Conservation (phyloP, 371 early-diverging fungal genomes). For the Actinomortierella wolfii region DNA sequence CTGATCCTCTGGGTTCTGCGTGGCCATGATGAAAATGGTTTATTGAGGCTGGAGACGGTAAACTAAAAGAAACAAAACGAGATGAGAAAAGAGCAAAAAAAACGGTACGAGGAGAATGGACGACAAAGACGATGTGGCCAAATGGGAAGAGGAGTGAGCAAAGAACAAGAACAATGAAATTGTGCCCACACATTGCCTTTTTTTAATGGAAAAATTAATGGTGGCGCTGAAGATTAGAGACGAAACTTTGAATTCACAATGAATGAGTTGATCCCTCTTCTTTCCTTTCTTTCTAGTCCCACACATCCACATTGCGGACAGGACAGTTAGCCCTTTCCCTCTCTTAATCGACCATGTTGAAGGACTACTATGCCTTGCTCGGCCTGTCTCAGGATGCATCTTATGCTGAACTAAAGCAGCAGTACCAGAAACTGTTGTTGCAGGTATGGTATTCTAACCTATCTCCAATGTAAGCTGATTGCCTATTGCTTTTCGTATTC, state of each 20-base stretch:
- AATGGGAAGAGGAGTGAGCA: no score
- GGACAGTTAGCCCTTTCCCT: neutral
- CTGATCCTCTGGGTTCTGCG: slow-evolving; percentile 29
- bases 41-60: neutral
- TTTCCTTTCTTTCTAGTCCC: neutral
- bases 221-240: neutral
- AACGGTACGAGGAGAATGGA: no score
- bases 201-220: no score
- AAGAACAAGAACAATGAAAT: no score
- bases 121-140: no score
- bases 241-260: neutral
- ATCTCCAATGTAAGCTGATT: no score
- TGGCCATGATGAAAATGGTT: neutral
- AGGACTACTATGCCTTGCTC: slow-evolving; percentile 42
- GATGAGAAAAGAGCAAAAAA: neutral
- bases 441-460: slow-evolving; percentile 17
- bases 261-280: neutral
- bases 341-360: slow-evolving; percentile 18
- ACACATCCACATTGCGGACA: neutral
- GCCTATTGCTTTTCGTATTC: no score
- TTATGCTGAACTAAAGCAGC: slow-evolving; percentile 27
- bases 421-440: slow-evolving; percentile 38
- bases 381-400: slow-evolving; percentile 27
- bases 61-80: neutral
- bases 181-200: no score